Base-by-base conservation (phyloP, 2,329 filamentous ascomycete genomes). In the Corinectria fuckeliana region DNA sequence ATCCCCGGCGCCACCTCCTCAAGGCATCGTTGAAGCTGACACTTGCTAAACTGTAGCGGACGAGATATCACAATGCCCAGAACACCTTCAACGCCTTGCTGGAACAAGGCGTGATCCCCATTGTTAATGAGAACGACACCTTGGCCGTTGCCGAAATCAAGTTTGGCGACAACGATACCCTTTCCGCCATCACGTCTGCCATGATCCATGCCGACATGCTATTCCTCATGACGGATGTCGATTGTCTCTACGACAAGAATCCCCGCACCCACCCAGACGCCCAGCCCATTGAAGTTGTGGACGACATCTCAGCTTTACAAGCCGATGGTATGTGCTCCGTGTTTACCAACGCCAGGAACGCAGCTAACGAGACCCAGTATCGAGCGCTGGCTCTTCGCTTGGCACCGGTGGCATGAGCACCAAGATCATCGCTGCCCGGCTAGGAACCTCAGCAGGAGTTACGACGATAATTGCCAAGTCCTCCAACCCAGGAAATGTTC, bases 81-180 rank as follows among this genome's bases (percentile, higher is more conserved):
- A 97, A 97, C 73, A 98, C 95, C 0, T 91, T 99, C 74, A 85
- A 88, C 51, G 92, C 97, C 76, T 84, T 98, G 45, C 81, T 99
- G 16, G 89, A 93, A 70, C 95, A 97, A 90, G 93, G 93, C 2
- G 94, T 98, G 23, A 96, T 99, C 63, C 95, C 95, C 9, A 97
- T 99, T 70, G 95, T 99, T 64, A 99, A 99, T 72, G 95, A 99
- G 78, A 99, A 99, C 76, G 95, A 99, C 76, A 99, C 95, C 3
- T 81, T 99, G 54, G 92, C 93, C 21, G 95, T 99, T 65, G 91
- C 94, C 42, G 95, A 99, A 84, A 99, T 99, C 80, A 98, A 98
- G 81, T 99, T 99, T 73, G 95, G 95, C 67, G 95, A 99, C 81
- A 99, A 99, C 71, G 95, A 99, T 76, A 99, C 95, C 2, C 82